A percentile compares a stretch with the other conserved stretches of the same genome.
phyloP scores from a whole-genome alignment of 2,329 filamentous ascomycete genomes.

The Sclerotinia trifoliorum region DNA sequence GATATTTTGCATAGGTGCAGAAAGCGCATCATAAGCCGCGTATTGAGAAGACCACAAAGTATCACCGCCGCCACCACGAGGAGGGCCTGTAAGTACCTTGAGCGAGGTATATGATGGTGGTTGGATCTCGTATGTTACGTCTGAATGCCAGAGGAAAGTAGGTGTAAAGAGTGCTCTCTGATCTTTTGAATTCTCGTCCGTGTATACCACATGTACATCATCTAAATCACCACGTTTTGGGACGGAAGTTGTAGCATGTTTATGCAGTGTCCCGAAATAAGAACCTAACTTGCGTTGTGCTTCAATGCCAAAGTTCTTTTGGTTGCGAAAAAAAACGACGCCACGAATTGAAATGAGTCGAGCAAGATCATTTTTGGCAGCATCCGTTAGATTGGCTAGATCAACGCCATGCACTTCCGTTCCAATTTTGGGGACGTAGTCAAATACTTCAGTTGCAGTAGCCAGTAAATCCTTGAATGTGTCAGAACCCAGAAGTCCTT shows the following conservation, averaged over 20 bases:
- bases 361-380: constrained; percentile 52
- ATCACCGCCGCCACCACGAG: constrained; percentile 55
- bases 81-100: constrained; percentile 53
- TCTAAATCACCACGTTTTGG: constrained; percentile 50
- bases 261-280: constrained; percentile 54
- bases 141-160: constrained; percentile 46
- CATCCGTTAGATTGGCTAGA: constrained; percentile 45
- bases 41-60: constrained; percentile 59
- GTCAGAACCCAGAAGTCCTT: constrained; percentile 53
- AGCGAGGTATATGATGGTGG: constrained; percentile 57
- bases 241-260: constrained; percentile 54
- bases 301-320: constrained; percentile 54
- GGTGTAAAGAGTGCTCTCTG: constrained; percentile 55
- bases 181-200: constrained; percentile 52
- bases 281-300: constrained; percentile 51
- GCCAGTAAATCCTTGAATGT: constrained; percentile 53
- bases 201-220: constrained; percentile 57
- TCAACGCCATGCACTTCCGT: constrained; percentile 44
- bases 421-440: constrained; percentile 48
- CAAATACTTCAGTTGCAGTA: constrained; percentile 53
- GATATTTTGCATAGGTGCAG: constrained; percentile 55
- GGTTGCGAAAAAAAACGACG: constrained; percentile 57
- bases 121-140: constrained; percentile 57
- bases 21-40: constrained; percentile 57
- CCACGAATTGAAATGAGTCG: constrained; percentile 52